These are phyloP conservation scores for Pneumocystis sp. DNA, from an alignment of 1,139 yeast species.

Conservation along the genomic window DNA sequence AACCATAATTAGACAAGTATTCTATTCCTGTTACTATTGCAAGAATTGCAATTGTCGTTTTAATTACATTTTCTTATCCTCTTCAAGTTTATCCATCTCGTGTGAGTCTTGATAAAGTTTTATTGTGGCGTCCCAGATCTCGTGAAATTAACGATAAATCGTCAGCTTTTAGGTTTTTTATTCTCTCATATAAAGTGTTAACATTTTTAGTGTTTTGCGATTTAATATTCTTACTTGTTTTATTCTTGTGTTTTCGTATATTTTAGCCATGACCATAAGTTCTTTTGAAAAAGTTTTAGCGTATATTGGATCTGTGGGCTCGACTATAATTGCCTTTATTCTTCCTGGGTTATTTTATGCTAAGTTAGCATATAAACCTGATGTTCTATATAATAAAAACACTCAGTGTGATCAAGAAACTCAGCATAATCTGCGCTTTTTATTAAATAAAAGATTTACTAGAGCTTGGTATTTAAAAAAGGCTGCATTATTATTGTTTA, in stretches of 20 bases:
- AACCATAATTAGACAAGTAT: slow-evolving; percentile 26
- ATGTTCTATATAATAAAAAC: background rate
- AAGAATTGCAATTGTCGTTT: slow-evolving; percentile 55
- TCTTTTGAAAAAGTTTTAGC: slow-evolving; percentile 79
- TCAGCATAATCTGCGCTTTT: slow-evolving; percentile 10
- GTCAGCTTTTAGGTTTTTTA: background rate
- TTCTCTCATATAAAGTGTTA: background rate
- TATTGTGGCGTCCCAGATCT: slow-evolving; percentile 24
- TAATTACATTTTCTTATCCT: slow-evolving; percentile 82
- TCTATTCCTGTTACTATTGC: slow-evolving; percentile 45
- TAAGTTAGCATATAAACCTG: slow-evolving; percentile 12
- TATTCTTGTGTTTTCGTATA: slow-evolving; percentile 48
- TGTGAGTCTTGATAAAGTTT: slow-evolving; percentile 44
- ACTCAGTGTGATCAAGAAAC: slow-evolving; percentile 4
- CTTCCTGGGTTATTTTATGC: slow-evolving; percentile 85
- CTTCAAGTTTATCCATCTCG: slow-evolving; percentile 87
- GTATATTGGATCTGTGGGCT: slow-evolving; percentile 89
- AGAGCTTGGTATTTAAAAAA: slow-evolving; percentile 28
- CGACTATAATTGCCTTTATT: slow-evolving; percentile 83
- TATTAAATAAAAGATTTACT: slow-evolving; percentile 1
- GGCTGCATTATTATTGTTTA: slow-evolving; percentile 43
- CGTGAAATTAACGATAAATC: background rate
- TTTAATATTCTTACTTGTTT: slow-evolving; percentile 52
- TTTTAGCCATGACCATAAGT: slow-evolving; percentile 60
- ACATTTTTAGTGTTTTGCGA: slow-evolving; percentile 16